Percentiles rank a stretch among this genome's conserved stretches.
Conservation (phyloP, 2,329 filamentous ascomycete genomes). For the Pseudocercospora ulei region DNA sequence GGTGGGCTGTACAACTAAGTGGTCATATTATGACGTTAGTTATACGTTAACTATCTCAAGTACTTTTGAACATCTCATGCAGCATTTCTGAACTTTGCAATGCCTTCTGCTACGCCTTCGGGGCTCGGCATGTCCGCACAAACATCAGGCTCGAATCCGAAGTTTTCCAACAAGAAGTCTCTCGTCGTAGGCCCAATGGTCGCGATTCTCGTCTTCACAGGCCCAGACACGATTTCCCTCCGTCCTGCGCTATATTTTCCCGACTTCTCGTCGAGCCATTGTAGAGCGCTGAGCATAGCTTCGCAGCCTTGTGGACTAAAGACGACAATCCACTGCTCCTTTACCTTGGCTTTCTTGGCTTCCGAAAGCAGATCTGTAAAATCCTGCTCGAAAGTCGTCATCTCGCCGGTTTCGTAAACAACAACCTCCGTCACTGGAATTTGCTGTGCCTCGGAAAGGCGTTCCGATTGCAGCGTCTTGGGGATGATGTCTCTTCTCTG, state of each 20-base stretch:
- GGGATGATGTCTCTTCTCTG: slow-evolving; percentile 85
- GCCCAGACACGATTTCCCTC: slow-evolving; percentile 74
- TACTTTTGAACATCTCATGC: not conserved
- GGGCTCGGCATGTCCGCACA: slow-evolving; percentile 74
- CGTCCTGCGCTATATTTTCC: slow-evolving; percentile 39
- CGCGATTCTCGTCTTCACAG: slow-evolving; percentile 71
- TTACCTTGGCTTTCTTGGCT: slow-evolving; percentile 30
- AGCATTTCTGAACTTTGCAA: slow-evolving; percentile 35
- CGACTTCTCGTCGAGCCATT: slow-evolving; percentile 38
- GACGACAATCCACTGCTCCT: slow-evolving; percentile 62
- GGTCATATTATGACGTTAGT: too few relatives aligned
- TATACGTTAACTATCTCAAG: slow-evolving; percentile 5
- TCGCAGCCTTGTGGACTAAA: slow-evolving; percentile 55
- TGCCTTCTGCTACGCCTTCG: slow-evolving; percentile 63
- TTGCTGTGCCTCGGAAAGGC: slow-evolving; percentile 42
- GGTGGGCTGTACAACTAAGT: not conserved
- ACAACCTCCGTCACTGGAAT: slow-evolving; percentile 68
- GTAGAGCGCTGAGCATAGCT: slow-evolving; percentile 49
- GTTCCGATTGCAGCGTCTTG: slow-evolving; percentile 56
- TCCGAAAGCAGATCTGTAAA: slow-evolving; percentile 47
- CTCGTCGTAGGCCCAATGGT: slow-evolving; percentile 92
- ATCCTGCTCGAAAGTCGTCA: slow-evolving; percentile 63
- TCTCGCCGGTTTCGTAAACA: slow-evolving; percentile 77
- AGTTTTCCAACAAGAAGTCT: slow-evolving; percentile 57
- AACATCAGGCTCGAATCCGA: slow-evolving; percentile 63